phyloP scores from a whole-genome alignment of 2,329 filamentous ascomycete species.

The Monosporascus sp. region DNA sequence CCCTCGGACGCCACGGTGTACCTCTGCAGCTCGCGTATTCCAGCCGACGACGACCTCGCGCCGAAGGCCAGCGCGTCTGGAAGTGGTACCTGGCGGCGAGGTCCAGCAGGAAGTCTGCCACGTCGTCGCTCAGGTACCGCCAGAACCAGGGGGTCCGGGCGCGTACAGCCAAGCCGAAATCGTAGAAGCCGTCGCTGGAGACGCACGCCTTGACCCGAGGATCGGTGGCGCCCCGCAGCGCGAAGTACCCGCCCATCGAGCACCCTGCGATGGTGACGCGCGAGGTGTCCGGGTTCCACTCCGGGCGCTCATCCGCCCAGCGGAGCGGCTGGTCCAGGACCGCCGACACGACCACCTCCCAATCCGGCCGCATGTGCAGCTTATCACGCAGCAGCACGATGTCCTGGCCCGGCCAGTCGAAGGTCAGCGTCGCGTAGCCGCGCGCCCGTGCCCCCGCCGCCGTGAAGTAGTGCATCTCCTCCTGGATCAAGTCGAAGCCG shows the following conservation, averaged over 20 bases:
- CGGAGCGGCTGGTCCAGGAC: conserved; percentile 27
- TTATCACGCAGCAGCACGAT: conserved; percentile 24
- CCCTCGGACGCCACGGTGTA: too few species aligned
- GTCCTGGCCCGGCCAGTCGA: conserved; percentile 42
- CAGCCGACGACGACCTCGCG: too few species aligned
- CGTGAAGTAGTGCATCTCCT: conserved; percentile 34
- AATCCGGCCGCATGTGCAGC: conserved; percentile 30
- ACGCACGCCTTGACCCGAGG: conserved; percentile 38
- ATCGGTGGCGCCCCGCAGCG: conserved; percentile 36
- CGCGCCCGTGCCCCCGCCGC: conserved; percentile 16
- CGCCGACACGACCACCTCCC: conserved; percentile 26
- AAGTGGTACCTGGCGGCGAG: too few species aligned
- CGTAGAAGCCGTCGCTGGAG: neutral
- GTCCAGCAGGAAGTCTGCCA: too few species aligned
- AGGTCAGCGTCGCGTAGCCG: conserved; percentile 37
- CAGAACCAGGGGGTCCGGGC: too few species aligned
- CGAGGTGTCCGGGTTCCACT: conserved; percentile 29
- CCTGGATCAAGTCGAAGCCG: conserved; percentile 32
- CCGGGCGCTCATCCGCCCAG: conserved; percentile 8
- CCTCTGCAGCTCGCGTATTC: too few species aligned
- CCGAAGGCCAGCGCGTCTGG: too few species aligned
- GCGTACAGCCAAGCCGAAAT: too few species aligned
- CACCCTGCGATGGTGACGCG: conserved; percentile 32
- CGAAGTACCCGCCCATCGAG: conserved; percentile 40
- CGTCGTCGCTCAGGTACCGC: too few species aligned